phyloP scores from a whole-genome alignment of 257 asterid genomes.

The Penstemon davidsonii region DNA sequence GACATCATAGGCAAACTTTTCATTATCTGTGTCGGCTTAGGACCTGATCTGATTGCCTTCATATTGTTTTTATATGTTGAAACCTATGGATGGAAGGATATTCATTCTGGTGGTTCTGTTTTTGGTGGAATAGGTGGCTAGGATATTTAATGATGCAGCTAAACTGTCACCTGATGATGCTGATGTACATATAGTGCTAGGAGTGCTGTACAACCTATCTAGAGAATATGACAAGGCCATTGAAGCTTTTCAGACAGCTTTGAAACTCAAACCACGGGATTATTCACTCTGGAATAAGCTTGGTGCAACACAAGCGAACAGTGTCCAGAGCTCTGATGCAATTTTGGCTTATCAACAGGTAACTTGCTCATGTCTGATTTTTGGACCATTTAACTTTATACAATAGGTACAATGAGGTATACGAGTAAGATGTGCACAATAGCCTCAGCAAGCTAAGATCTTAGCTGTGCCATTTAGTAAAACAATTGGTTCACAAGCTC shows the following conservation, averaged over 20 bases:
- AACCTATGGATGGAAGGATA: background rate
- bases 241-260: conserved; percentile 88
- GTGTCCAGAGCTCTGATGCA: conserved; percentile 97
- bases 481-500: conserved; percentile 3
- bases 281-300: conserved; percentile 99
- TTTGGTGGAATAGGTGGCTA: conserved; percentile 62
- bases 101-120: conserved; percentile 27
- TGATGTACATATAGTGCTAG: conserved; percentile 95
- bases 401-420: conserved; percentile 4
- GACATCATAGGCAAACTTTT: conserved; percentile 12
- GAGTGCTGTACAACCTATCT: conserved; percentile 84
- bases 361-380: conserved; percentile 14
- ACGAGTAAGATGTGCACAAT: conserved; percentile 19
- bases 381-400: background rate
- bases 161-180: conserved; percentile 95
- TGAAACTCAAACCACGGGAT: conserved; percentile 92
- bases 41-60: background rate
- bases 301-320: conserved; percentile 99
- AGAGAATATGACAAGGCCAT: conserved; percentile 93
- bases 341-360: conserved; percentile 95
- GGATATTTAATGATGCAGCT: conserved; percentile 82
- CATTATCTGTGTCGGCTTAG: background rate
- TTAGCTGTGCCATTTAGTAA: background rate
- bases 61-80: conserved; percentile 4
- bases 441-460: background rate